These are phyloP conservation scores for Plasmodium coatneyi DNA, from an alignment of 169 alveolate genomes.

Conservation along the genomic window DNA sequence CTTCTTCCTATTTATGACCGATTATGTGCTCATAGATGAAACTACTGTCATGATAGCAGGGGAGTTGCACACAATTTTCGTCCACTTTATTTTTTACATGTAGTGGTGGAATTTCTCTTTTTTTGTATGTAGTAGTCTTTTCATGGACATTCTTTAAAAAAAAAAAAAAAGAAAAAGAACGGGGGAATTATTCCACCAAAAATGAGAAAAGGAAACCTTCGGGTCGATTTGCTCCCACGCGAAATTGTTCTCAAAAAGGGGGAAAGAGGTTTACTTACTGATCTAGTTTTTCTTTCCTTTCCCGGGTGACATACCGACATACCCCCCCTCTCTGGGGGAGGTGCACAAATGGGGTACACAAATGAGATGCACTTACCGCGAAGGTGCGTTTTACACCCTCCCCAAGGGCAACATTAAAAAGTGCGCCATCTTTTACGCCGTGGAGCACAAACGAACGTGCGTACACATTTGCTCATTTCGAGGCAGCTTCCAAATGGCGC, in stretches of 20 bases:
- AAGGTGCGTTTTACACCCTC: not conserved
- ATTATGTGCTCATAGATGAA: not conserved
- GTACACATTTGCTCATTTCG: not conserved
- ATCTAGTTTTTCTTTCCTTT: not conserved
- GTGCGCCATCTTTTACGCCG: not conserved
- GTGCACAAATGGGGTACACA: not conserved
- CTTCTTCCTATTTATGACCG: not conserved
- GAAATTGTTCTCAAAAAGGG: not conserved
- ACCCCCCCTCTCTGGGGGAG: not conserved
- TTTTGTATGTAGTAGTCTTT: not conserved
- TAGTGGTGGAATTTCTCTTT: not conserved
- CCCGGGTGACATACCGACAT: not conserved
- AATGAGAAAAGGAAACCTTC: not conserved
- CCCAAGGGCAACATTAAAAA: not conserved
- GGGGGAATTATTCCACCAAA: not conserved
- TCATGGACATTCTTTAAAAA: not conserved
- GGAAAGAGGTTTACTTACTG: not conserved
- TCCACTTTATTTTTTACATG: not conserved
- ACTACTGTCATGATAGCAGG: not conserved
- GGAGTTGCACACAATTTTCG: not conserved
- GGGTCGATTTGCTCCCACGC: not conserved
- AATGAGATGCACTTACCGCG: not conserved
- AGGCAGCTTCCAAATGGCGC: not conserved
- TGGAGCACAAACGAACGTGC: not conserved
- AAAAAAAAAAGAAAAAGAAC: not conserved